Evolutionary conservation across 2,329 filamentous ascomycete genomes (phyloP).

Genomic region (Cordyceps cicadae): DNA sequence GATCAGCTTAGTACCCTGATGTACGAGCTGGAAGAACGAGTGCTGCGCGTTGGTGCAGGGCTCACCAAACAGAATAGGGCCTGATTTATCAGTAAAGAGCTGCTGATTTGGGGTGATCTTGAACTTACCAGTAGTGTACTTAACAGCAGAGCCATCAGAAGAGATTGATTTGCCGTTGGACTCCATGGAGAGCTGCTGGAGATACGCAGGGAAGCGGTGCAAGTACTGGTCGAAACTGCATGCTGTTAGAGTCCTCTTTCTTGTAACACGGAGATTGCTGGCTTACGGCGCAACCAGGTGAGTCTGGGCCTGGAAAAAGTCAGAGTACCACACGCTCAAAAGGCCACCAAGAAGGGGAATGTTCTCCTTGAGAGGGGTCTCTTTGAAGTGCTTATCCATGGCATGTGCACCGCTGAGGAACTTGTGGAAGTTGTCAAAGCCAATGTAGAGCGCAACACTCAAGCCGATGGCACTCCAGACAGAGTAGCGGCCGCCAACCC

Average conservation of each 20-base stretch:
- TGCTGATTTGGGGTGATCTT: not conserved
- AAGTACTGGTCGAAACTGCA: conserved; percentile 93
- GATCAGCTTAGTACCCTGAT: conserved; percentile 98
- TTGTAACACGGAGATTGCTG: not conserved
- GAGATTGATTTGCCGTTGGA: conserved; percentile 98
- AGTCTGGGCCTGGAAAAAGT: conserved; percentile 97
- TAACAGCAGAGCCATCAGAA: conserved; percentile 77
- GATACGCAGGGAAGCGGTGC: conserved; percentile 96
- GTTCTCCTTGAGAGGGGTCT: conserved; percentile 85
- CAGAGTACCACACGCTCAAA: conserved; percentile 95
- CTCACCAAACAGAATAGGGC: conserved; percentile 92
- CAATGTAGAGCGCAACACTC: conserved; percentile 89
- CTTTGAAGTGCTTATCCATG: conserved; percentile 97
- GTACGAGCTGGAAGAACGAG: conserved; percentile 99
- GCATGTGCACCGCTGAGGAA: conserved; percentile 91
- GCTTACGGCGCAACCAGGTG: conserved; percentile 90
- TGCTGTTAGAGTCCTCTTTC: conserved; percentile 7
- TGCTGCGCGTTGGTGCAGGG: conserved; percentile 98
- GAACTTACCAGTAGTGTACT: conserved; percentile 75
- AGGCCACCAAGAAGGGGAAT: conserved; percentile 89
- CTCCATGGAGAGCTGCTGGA: conserved; percentile 99
- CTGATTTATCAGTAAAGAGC: conserved; percentile 22
- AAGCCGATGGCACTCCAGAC: conserved; percentile 98
- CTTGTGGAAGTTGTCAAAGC: conserved; percentile 94
- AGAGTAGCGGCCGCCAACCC: conserved; percentile 96